Evolutionary conservation across 2,329 filamentous ascomycete genomes (phyloP).

Genomic region (Neodidymelliopsis sp.): DNA sequence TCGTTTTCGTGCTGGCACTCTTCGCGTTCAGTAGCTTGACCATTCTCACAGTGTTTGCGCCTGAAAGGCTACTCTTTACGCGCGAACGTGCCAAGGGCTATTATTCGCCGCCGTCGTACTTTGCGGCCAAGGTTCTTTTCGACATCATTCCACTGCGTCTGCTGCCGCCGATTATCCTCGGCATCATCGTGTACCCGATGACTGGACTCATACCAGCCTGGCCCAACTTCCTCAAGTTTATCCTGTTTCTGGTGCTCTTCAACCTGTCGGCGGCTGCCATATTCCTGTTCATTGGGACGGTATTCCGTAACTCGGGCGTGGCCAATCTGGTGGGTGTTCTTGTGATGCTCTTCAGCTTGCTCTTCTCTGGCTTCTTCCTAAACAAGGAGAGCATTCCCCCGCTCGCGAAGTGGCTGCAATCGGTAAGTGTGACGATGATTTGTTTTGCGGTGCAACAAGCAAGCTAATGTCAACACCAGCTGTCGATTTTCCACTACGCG

Average conservation of each 20-base stretch:
- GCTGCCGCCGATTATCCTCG: constrained; percentile 93
- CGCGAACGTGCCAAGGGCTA: constrained; percentile 96
- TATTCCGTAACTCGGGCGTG: constrained; percentile 89
- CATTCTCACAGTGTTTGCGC: constrained; percentile 89
- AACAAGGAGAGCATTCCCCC: constrained; percentile 93
- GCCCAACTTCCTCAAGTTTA: constrained; percentile 87
- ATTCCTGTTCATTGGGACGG: constrained; percentile 93
- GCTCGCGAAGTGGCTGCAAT: constrained; percentile 87
- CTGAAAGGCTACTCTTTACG: constrained; percentile 88
- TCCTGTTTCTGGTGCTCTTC: constrained; percentile 91
- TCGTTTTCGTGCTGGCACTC: constrained; percentile 95
- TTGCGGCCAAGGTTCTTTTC: constrained; percentile 95
- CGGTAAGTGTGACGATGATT: constrained; percentile 57
- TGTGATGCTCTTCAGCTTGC: constrained; percentile 95
- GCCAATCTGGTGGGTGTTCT: constrained; percentile 93
- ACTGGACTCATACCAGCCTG: constrained; percentile 85
- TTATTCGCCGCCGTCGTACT: constrained; percentile 93
- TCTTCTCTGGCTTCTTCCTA: constrained; percentile 92
- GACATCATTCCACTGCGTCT: constrained; percentile 95
- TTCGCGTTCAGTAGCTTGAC: constrained; percentile 98
- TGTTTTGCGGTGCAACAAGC: too few species aligned
- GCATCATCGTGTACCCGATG: constrained; percentile 97
- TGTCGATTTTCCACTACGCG: constrained; percentile 98
- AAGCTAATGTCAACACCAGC: constrained; percentile 46
- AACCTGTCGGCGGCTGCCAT: constrained; percentile 94